phyloP scores from a whole-genome alignment of 192 early-diverging fungal genomes.

The Chytriomyces confervae region DNA sequence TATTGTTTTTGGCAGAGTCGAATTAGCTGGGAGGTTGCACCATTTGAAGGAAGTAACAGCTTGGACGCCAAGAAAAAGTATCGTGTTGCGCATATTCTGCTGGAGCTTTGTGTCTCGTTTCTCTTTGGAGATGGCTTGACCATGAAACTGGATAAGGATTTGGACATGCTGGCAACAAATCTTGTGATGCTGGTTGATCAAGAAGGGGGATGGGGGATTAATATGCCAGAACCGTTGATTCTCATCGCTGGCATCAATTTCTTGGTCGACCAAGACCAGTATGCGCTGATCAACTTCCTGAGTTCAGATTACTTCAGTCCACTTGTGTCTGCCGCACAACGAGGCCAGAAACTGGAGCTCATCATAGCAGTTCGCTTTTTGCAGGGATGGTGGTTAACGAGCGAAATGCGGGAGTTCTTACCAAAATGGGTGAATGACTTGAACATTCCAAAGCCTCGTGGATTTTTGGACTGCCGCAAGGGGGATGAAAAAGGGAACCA shows the following conservation, averaged over 20 bases:
- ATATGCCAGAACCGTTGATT: constrained; percentile 15
- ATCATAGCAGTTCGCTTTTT: constrained; percentile 19
- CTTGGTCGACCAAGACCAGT: not conserved
- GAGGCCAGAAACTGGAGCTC: constrained; percentile 25
- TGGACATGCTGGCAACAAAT: constrained; percentile 5
- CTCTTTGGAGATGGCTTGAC: constrained; percentile 25
- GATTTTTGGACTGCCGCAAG: not conserved
- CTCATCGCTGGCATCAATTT: constrained; percentile 9
- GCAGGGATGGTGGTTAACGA: not conserved
- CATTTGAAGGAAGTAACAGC: not conserved
- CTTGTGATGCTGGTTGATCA: constrained; percentile 14
- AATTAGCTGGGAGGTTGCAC: not conserved
- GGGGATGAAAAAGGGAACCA: not conserved
- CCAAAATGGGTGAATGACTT: constrained; percentile 19
- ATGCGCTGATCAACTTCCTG: constrained; percentile 5
- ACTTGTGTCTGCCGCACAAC: not conserved
- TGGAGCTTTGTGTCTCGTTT: constrained; percentile 18
- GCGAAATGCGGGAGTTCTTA: constrained; percentile 1
- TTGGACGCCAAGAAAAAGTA: not conserved
- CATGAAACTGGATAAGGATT: not conserved
- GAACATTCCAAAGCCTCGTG: constrained; percentile 21
- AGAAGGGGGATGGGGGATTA: not conserved
- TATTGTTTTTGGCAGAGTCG: constrained; percentile 6
- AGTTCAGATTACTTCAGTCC: not conserved
- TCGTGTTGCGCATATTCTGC: constrained; percentile 18